Conservation (phyloP, 2,329 filamentous ascomycete genomes). For the Pseudogymnoascus sp. region DNA sequence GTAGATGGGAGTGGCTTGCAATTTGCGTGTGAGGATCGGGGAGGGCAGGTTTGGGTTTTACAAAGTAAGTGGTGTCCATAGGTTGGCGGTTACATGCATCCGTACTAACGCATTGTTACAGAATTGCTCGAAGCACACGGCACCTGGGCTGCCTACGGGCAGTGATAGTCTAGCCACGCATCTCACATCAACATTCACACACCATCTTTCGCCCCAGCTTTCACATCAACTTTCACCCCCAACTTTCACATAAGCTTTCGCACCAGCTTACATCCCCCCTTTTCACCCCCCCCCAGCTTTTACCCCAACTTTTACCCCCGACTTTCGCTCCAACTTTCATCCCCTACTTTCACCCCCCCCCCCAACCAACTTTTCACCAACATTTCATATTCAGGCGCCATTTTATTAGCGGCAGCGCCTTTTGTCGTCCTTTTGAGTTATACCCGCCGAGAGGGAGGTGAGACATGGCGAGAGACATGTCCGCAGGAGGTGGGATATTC, state of each 20-base stretch:
- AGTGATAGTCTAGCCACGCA: conserved; percentile 10
- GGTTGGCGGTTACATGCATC: not conserved
- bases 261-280: not conserved
- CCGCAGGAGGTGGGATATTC: conserved; percentile 1
- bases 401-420: conserved; percentile 4
- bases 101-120: conserved; percentile 15
- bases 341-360: not conserved
- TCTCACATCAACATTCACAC: not conserved
- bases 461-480: conserved; percentile 4
- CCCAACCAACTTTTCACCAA: conserved; percentile 2
- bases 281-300: not conserved
- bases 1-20: conserved; percentile 55
- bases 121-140: conserved; percentile 24
- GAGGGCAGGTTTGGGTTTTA: conserved; percentile 47
- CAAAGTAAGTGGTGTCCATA: conserved; percentile 25
- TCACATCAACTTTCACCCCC: not conserved
- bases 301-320: not conserved
- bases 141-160: conserved; percentile 20
- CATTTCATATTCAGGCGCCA: conserved; percentile 4
- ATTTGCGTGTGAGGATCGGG: conserved; percentile 54
- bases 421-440: conserved; percentile 6
- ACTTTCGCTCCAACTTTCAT: not conserved
- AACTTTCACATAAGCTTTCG: not conserved
- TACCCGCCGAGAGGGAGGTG: conserved; percentile 3
- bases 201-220: not conserved